These are phyloP conservation scores for Penicillium concentricum DNA, from an alignment of 2,329 filamentous ascomycete genomes.

Conservation along the genomic window DNA sequence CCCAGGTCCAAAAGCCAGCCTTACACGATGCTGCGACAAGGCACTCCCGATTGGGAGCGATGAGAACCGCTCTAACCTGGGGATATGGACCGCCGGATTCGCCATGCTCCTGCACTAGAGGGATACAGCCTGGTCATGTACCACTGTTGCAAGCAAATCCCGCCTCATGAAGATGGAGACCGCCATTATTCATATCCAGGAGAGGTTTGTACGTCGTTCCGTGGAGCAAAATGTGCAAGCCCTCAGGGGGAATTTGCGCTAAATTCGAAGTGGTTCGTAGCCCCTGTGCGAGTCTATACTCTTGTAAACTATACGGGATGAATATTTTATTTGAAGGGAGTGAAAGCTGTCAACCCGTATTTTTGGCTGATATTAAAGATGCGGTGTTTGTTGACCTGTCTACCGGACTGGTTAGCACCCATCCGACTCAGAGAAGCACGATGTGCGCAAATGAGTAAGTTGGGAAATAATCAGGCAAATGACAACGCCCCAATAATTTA, in stretches of 20 bases:
- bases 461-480: constrained; percentile 13
- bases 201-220: constrained; percentile 35
- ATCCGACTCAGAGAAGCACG: constrained; percentile 1
- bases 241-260: constrained; percentile 18
- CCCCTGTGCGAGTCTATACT: neutral
- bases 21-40: constrained; percentile 8
- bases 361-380: constrained; percentile 28
- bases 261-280: neutral
- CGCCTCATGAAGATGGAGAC: constrained; percentile 1
- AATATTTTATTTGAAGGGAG: neutral
- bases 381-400: neutral
- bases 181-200: constrained; percentile 42
- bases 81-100: constrained; percentile 9
- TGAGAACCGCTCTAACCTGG: constrained; percentile 2
- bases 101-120: constrained; percentile 3
- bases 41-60: neutral
- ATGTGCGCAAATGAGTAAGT: constrained; percentile 7
- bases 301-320: neutral
- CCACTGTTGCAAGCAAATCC: constrained; percentile 11
- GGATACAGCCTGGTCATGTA: constrained; percentile 10
- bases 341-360: constrained; percentile 21
- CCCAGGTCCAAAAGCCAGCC: neutral
- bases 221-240: constrained; percentile 24
- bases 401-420: neutral
- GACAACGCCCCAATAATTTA: too few species aligned